A percentile compares a stretch with the other conserved stretches of the same genome.
These are phyloP conservation scores for Torulaspora franciscae DNA, from an alignment of 805 yeast genomes.

Conservation along the genomic window DNA sequence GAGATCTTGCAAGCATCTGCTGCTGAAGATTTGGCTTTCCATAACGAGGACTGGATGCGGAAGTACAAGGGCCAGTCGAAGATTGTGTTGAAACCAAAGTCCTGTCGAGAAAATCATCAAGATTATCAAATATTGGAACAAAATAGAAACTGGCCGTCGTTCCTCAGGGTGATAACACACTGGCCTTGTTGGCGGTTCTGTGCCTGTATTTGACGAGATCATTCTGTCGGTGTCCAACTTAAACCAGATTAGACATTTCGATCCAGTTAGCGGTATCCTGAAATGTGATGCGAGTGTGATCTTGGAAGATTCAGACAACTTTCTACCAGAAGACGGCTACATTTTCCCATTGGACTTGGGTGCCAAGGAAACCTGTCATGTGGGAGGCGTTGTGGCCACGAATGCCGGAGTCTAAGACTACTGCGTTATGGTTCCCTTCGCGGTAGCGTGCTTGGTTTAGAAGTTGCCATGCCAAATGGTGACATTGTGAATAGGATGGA, in stretches of 20 bases:
- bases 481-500: constrained; percentile 73
- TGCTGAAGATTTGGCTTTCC: constrained; percentile 58
- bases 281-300: constrained; percentile 90
- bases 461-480: constrained; percentile 90
- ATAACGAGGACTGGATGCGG: constrained; percentile 91
- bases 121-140: constrained; percentile 76
- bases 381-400: constrained; percentile 92
- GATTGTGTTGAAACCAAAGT: constrained; percentile 76
- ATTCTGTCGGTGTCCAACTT: constrained; percentile 63
- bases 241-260: constrained; percentile 79
- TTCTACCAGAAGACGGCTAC: constrained; percentile 71
- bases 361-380: constrained; percentile 94
- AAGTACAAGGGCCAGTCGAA: constrained; percentile 83
- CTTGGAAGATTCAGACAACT: constrained; percentile 78
- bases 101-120: constrained; percentile 70
- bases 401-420: constrained; percentile 94
- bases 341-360: constrained; percentile 93
- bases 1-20: constrained; percentile 45
- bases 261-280: constrained; percentile 73
- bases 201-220: constrained; percentile 88
- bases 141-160: constrained; percentile 74
- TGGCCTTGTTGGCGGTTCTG: constrained; percentile 94
- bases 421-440: constrained; percentile 88
- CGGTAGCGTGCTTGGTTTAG: constrained; percentile 86
- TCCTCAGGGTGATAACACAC: constrained; percentile 96